A percentile compares a stretch with the other conserved stretches of the same genome.
Evolutionary conservation across 208 protist species (phyloP).

Genomic region (Crithidia thermophila): DNA sequence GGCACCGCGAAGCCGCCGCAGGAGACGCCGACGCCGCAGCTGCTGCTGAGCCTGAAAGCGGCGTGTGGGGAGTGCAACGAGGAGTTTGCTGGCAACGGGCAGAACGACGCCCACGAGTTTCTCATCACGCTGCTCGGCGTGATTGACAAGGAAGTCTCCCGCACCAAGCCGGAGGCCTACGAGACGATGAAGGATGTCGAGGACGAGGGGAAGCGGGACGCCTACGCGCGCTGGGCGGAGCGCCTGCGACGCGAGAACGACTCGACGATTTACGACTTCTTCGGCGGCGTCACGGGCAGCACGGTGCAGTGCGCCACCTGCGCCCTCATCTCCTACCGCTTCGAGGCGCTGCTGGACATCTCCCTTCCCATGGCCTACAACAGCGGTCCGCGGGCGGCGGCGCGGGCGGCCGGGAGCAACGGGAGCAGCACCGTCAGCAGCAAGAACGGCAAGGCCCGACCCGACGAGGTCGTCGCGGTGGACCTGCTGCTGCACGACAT

Average conservation of each 20-base stretch:
- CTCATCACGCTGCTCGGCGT: slow-evolving; percentile 84
- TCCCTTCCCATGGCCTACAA: slow-evolving; percentile 61
- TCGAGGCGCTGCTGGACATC: slow-evolving; percentile 81
- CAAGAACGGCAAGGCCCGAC: neutral
- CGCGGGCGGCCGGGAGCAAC: neutral
- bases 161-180: slow-evolving; percentile 40
- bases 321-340: slow-evolving; percentile 54
- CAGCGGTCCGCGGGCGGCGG: slow-evolving; percentile 6
- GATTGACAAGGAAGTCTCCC: slow-evolving; percentile 89
- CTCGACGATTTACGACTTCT: slow-evolving; percentile 82
- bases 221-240: slow-evolving; percentile 53
- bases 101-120: slow-evolving; percentile 94
- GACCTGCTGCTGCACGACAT: slow-evolving; percentile 51
- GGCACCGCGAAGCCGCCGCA: slow-evolving; percentile 7
- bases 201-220: slow-evolving; percentile 54
- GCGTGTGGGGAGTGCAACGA: slow-evolving; percentile 64
- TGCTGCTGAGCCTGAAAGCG: slow-evolving; percentile 65
- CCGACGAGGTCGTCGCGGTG: slow-evolving; percentile 17
- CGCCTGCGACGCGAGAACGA: slow-evolving; percentile 53
- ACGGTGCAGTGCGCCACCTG: slow-evolving; percentile 59
- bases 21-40: slow-evolving; percentile 16
- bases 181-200: slow-evolving; percentile 60
- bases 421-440: too few relatives aligned
- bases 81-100: slow-evolving; percentile 74
- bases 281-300: slow-evolving; percentile 69